These are phyloP conservation scores for Microcyclosporella mali DNA, from an alignment of 2,329 filamentous ascomycete genomes.

Conservation along the genomic window DNA sequence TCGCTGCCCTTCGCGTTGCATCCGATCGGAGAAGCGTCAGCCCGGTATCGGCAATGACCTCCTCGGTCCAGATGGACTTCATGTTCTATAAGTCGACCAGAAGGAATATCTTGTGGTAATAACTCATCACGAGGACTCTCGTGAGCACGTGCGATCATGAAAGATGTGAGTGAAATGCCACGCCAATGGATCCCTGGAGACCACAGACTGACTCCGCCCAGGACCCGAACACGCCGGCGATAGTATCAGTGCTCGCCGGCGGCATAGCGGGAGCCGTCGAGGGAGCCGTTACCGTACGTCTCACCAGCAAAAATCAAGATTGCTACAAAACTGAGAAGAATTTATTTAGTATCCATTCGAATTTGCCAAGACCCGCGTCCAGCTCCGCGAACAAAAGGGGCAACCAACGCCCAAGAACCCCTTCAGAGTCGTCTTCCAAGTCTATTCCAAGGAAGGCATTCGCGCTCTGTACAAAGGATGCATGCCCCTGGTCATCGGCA, in stretches of 20 bases:
- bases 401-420: constrained; percentile 49
- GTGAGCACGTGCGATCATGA: constrained; percentile 9
- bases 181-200: not conserved
- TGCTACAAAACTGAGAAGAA: not conserved
- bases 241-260: constrained; percentile 32
- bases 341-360: constrained; percentile 53
- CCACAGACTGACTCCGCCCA: not conserved
- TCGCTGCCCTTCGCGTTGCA: not conserved
- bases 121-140: not conserved
- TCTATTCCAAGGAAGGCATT: constrained; percentile 52
- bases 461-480: constrained; percentile 59
- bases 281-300: constrained; percentile 27
- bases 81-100: not conserved
- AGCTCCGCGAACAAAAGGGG: constrained; percentile 45
- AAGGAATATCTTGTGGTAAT: too few species aligned
- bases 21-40: not conserved
- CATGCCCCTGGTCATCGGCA: constrained; percentile 54
- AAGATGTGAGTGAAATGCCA: constrained; percentile 9
- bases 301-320: not conserved
- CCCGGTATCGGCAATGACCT: too few species aligned
- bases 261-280: constrained; percentile 33
- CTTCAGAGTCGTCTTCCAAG: constrained; percentile 50
- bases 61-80: not conserved
- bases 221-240: constrained; percentile 22
- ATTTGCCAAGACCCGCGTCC: constrained; percentile 60